phyloP scores from a whole-genome alignment of 495 filamentous ascomycete species.

The Penicillium malachiteum region DNA sequence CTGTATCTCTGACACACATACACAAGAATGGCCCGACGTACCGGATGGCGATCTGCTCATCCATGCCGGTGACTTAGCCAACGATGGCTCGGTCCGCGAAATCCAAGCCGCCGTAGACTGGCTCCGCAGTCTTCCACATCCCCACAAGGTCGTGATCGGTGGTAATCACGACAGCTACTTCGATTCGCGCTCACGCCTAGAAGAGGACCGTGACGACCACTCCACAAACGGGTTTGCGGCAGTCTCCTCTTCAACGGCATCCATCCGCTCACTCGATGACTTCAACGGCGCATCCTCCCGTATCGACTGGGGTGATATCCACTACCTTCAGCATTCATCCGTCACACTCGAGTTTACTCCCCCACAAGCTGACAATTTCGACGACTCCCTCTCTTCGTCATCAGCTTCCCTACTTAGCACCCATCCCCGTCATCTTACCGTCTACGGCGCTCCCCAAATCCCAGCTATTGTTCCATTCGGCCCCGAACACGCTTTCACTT shows the following conservation, averaged over 20 bases:
- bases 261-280: conserved; percentile 42
- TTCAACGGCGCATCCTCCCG: conserved; percentile 25
- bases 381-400: conserved; percentile 9
- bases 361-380: conserved; percentile 6
- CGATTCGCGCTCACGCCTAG: conserved; percentile 53
- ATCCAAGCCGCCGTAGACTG: conserved; percentile 80
- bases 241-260: conserved; percentile 42
- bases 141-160: conserved; percentile 76
- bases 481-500: conserved; percentile 66
- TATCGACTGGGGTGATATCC: conserved; percentile 58
- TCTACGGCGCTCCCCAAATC: conserved; percentile 67
- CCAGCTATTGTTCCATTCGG: conserved; percentile 54
- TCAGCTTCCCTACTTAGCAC: conserved; percentile 15
- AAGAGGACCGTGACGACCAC: conserved; percentile 39
- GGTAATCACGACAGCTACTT: conserved; percentile 92
- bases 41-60: conserved; percentile 83
- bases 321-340: conserved; percentile 64
- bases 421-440: conserved; percentile 41
- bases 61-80: conserved; percentile 83
- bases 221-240: conserved; percentile 17
- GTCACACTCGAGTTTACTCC: conserved; percentile 48
- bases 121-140: conserved; percentile 69
- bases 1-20: conserved; percentile 90
- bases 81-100: conserved; percentile 65
- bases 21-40: conserved; percentile 57